Evolutionary conservation across 2,329 filamentous ascomycete species (phyloP).

Genomic region (Fusarium buharicum): DNA sequence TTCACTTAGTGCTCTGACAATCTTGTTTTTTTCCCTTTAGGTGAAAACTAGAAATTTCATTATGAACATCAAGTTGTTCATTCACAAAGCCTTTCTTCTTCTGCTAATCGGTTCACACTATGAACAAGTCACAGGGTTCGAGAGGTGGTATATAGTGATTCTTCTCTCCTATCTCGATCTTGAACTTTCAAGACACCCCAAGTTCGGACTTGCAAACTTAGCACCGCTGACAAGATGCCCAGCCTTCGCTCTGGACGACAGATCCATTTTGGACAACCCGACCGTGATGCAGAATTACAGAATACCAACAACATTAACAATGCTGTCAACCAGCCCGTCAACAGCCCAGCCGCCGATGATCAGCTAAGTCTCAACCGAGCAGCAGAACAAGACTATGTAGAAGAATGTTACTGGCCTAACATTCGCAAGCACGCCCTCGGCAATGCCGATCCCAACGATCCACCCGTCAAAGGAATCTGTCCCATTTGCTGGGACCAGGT

Average conservation of each 20-base stretch:
- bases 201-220: neutral
- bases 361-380: neutral
- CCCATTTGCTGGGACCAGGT: neutral
- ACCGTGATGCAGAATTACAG: neutral
- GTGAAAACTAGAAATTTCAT: no score
- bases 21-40: no score
- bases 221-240: neutral
- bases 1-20: no score
- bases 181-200: neutral
- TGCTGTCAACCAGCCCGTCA: neutral
- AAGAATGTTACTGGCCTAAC: constrained; percentile 6
- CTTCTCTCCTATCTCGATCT: neutral
- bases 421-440: constrained; percentile 2
- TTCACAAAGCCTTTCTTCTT: no score
- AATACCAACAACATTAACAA: neutral
- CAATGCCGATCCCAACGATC: neutral
- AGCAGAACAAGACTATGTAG: neutral
- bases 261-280: neutral
- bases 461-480: constrained; percentile 1
- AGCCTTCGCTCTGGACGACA: neutral
- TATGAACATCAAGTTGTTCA: no score
- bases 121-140: no score
- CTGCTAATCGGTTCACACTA: no score
- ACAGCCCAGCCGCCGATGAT: neutral
- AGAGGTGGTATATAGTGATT: no score